Conservation (phyloP, 352 stramenopile species). For the Phytophthora foliorum region DNA sequence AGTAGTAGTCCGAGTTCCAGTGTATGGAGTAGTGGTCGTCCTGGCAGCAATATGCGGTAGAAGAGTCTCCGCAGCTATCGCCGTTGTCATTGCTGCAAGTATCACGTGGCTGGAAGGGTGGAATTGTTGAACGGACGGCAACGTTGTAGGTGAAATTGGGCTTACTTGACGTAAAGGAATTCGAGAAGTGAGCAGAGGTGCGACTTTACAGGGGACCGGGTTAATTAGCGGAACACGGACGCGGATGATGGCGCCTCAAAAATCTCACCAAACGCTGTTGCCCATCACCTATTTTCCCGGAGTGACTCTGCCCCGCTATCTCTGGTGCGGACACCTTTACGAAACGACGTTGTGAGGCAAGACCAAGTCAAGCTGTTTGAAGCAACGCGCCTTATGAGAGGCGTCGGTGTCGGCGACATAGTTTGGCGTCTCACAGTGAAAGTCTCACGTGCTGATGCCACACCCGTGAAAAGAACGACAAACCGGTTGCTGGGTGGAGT, state of each 20-base stretch:
- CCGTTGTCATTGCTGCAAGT: conserved; percentile 18
- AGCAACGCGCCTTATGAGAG: too few species aligned
- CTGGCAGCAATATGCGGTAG: conserved; percentile 44
- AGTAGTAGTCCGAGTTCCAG: conserved; percentile 53
- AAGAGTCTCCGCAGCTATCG: neutral
- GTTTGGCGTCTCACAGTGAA: too few species aligned
- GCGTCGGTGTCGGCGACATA: neutral
- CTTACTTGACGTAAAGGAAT: neutral
- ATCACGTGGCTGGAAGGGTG: conserved; percentile 1
- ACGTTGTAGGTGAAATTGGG: neutral
- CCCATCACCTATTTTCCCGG: conserved; percentile 23
- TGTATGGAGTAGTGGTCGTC: conserved; percentile 56
- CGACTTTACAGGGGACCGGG: conserved; percentile 15
- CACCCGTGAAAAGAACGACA: too few species aligned
- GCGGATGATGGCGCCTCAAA: too few species aligned
- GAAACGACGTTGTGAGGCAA: conserved; percentile 4
- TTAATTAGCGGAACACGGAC: conserved; percentile 21
- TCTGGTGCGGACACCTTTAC: conserved; percentile 8
- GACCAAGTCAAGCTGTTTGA: neutral
- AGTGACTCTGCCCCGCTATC: conserved; percentile 7
- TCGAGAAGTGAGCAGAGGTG: neutral
- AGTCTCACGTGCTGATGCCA: too few species aligned
- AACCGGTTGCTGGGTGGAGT: too few species aligned
- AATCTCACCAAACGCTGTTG: conserved; percentile 21
- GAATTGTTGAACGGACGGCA: neutral